phyloP scores from a whole-genome alignment of 306 rosid species.

The Dalbergia oliveri region DNA sequence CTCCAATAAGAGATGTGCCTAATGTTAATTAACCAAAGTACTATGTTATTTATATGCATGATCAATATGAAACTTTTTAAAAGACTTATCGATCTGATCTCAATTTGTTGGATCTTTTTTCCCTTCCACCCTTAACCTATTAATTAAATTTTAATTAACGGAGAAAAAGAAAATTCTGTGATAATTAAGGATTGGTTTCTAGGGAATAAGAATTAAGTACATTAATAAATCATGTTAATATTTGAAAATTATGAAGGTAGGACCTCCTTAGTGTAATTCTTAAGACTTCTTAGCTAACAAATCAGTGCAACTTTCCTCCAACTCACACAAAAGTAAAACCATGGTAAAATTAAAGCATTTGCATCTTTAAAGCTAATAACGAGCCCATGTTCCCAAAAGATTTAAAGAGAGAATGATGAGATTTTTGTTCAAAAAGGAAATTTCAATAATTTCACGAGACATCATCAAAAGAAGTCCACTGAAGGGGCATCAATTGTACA shows the following conservation, averaged over 20 bases:
- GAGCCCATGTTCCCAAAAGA: constrained; percentile 78
- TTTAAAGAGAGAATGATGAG: constrained; percentile 67
- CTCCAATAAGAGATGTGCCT: no score
- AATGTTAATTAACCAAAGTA: no score
- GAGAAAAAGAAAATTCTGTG: neutral
- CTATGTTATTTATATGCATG: no score
- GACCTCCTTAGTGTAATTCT: constrained; percentile 50
- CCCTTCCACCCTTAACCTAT: no score
- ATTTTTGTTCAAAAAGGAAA: constrained; percentile 42
- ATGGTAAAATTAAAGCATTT: constrained; percentile 54
- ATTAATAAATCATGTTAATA: neutral
- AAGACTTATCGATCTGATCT: no score
- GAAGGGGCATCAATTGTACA: constrained; percentile 55
- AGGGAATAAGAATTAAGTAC: neutral
- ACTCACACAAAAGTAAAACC: constrained; percentile 56
- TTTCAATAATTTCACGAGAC: constrained; percentile 64
- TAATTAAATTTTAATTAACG: no score
- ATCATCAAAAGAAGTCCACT: constrained; percentile 68
- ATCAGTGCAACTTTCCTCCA: constrained; percentile 49
- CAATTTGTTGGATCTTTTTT: no score
- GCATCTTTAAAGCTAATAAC: constrained; percentile 66
- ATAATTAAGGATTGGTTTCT: neutral
- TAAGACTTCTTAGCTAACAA: constrained; percentile 55
- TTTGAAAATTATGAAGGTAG: constrained; percentile 50
- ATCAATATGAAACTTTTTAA: no score